Percentiles rank a stretch among this genome's conserved stretches.
Conservation (phyloP, 2,329 filamentous ascomycete genomes). For the Aspergillus japonicus region DNA sequence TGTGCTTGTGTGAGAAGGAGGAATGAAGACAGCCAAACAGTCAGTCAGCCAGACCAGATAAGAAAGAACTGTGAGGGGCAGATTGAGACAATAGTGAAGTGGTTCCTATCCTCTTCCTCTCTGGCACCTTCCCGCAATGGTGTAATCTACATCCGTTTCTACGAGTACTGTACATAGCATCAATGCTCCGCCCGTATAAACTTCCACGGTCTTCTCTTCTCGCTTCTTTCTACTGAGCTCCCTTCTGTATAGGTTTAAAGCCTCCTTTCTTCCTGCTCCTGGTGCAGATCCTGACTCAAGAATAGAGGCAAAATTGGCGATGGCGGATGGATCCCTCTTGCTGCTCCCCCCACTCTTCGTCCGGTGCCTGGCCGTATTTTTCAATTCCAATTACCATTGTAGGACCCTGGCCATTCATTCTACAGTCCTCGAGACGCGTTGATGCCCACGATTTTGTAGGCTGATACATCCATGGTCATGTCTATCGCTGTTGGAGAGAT, state of each 20-base stretch:
- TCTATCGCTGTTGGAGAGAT: not conserved
- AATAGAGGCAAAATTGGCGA: slow-evolving; percentile 15
- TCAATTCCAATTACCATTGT: slow-evolving; percentile 5
- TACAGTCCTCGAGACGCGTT: not conserved
- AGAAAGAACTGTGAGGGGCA: not conserved
- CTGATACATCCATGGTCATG: not conserved
- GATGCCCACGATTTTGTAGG: not conserved
- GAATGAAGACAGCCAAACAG: not conserved
- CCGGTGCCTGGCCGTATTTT: slow-evolving; percentile 15
- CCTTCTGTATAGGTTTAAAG: not conserved
- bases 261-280: not conserved
- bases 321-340: slow-evolving; percentile 7
- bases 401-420: slow-evolving; percentile 4
- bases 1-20: not conserved
- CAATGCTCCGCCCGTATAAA: not conserved
- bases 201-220: not conserved
- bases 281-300: slow-evolving; percentile 19
- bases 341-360: slow-evolving; percentile 1
- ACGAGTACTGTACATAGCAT: not conserved
- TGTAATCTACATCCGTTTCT: not conserved
- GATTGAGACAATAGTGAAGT: not conserved
- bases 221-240: not conserved
- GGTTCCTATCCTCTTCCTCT: not conserved
- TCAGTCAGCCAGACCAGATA: not conserved
- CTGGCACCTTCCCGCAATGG: not conserved